These are phyloP conservation scores for Stachybotrys chlorohalonatus DNA, from an alignment of 2,329 filamentous ascomycete species.

Conservation along the genomic window DNA sequence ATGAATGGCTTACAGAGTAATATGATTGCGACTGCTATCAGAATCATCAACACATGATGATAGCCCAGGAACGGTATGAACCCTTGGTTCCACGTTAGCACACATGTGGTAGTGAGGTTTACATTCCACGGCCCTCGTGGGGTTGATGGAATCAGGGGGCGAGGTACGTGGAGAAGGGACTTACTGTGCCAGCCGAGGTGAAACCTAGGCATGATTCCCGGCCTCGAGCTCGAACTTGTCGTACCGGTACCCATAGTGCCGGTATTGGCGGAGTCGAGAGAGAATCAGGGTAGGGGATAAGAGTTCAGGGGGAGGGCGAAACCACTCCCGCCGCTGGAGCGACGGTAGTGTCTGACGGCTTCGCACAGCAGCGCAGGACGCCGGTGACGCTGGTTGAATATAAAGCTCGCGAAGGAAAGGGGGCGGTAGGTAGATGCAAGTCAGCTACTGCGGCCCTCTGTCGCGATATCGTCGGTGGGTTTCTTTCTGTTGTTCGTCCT, in stretches of 20 bases:
- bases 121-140: neutral
- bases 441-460: neutral
- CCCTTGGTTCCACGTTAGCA: slow-evolving; percentile 31
- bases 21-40: slow-evolving; percentile 90
- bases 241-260: slow-evolving; percentile 13
- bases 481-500: neutral
- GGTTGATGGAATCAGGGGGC: neutral
- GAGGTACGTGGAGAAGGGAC: slow-evolving; percentile 12
- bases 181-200: slow-evolving; percentile 41
- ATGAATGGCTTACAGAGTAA: slow-evolving; percentile 67
- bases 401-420: neutral
- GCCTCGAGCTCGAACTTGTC: slow-evolving; percentile 14
- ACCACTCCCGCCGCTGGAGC: slow-evolving; percentile 15
- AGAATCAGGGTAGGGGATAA: neutral
- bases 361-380: slow-evolving; percentile 7
- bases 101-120: neutral
- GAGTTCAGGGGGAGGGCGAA: slow-evolving; percentile 5
- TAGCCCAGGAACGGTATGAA: slow-evolving; percentile 63
- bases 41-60: slow-evolving; percentile 90
- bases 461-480: neutral
- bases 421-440: neutral
- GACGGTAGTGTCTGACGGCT: slow-evolving; percentile 13
- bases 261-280: slow-evolving; percentile 2
- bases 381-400: neutral
- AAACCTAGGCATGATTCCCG: slow-evolving; percentile 24